A percentile compares a stretch with the other conserved stretches of the same genome.
Conservation (phyloP, 768 basidiomycete genomes). For the Clathrus columnatus region DNA sequence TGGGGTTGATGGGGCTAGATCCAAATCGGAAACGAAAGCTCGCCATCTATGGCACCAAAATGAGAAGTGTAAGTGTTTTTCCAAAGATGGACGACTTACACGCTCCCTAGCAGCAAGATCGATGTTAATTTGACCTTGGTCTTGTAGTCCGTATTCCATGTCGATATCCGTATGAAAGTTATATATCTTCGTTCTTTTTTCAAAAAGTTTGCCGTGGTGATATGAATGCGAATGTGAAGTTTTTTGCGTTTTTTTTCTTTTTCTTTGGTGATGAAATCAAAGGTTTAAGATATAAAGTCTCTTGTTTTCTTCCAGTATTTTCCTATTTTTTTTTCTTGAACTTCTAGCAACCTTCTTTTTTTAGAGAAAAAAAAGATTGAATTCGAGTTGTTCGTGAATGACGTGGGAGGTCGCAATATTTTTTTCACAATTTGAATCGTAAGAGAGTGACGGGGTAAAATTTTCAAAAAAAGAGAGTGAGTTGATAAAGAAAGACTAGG, state of each 20-base stretch:
- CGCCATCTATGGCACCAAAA: not conserved
- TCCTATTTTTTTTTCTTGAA: too few relatives aligned
- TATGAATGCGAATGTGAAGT: not conserved
- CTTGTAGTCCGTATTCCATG: constrained; percentile 32
- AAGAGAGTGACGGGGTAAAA: too few relatives aligned
- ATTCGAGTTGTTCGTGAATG: too few relatives aligned
- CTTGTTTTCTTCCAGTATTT: too few relatives aligned
- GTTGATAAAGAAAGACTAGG: not conserved
- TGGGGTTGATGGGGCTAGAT: not conserved
- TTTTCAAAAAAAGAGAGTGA: not conserved
- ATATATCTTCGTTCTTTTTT: constrained; percentile 11
- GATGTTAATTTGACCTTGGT: constrained; percentile 22
- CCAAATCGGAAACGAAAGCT: constrained; percentile 8
- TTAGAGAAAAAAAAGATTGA: too few relatives aligned
- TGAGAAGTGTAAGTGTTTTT: not conserved
- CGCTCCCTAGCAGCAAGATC: constrained; percentile 34
- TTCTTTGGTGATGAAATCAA: not conserved
- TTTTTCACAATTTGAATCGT: too few relatives aligned
- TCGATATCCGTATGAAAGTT: constrained; percentile 17
- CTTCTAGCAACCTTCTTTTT: too few relatives aligned
- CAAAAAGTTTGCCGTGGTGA: not conserved
- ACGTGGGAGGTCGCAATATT: too few relatives aligned
- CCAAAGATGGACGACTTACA: constrained; percentile 23
- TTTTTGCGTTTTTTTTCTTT: not conserved
- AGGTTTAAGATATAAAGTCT: too few relatives aligned